Evolutionary conservation across 768 basidiomycete genomes (phyloP).

Genomic region (Mycena filopes): DNA sequence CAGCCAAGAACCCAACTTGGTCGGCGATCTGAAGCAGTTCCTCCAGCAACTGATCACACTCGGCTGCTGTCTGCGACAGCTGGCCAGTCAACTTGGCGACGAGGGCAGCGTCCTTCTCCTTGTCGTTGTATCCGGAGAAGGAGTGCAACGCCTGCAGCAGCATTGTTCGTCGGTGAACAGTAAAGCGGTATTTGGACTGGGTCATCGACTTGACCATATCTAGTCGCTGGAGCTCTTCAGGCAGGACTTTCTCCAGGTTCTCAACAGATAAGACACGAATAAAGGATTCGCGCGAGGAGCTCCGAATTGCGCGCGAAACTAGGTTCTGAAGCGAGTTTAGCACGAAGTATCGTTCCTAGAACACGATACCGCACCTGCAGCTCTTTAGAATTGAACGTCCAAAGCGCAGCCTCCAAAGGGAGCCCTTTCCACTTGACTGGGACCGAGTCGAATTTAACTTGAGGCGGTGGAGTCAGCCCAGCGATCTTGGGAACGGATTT

Average conservation of each 20-base stretch:
- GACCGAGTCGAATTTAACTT: slow-evolving; percentile 64
- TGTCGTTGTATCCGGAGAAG: slow-evolving; percentile 49
- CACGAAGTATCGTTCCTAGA: neutral
- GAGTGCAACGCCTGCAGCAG: slow-evolving; percentile 76
- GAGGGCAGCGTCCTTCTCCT: slow-evolving; percentile 51
- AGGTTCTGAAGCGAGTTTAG: slow-evolving; percentile 62
- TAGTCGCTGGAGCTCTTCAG: slow-evolving; percentile 69
- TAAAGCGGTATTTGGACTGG: slow-evolving; percentile 76
- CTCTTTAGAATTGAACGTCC: slow-evolving; percentile 69
- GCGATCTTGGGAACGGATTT: slow-evolving; percentile 29
- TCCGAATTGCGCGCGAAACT: slow-evolving; percentile 76
- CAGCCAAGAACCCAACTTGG: no score
- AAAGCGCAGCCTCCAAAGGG: slow-evolving; percentile 74
- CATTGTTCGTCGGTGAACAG: slow-evolving; percentile 74
- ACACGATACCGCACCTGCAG: slow-evolving; percentile 48
- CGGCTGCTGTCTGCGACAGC: slow-evolving; percentile 65
- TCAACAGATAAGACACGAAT: slow-evolving; percentile 75
- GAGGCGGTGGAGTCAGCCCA: slow-evolving; percentile 58
- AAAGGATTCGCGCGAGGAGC: slow-evolving; percentile 74
- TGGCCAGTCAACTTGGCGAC: slow-evolving; percentile 61
- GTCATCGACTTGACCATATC: slow-evolving; percentile 60
- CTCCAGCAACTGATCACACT: slow-evolving; percentile 67
- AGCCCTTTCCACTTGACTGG: slow-evolving; percentile 76
- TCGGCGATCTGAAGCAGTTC: slow-evolving; percentile 69
- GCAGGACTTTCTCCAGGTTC: slow-evolving; percentile 67